Conservation (phyloP, 202 grass and related monocot species). For the Eragrostis tef region DNA sequence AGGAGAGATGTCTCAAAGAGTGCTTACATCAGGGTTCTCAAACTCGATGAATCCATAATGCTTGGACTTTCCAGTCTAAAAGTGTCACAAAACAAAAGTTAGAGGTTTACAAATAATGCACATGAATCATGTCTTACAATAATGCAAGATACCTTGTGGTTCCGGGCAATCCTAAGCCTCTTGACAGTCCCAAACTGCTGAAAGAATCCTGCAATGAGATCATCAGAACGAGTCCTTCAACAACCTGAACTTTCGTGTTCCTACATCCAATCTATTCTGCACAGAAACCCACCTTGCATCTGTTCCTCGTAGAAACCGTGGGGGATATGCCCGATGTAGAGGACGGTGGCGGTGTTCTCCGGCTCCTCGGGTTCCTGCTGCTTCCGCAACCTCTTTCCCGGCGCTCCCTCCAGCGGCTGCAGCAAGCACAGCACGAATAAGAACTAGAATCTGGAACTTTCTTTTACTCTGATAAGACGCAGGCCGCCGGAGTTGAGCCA, state of each 20-base stretch:
- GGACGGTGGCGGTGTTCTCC: conserved; percentile 64
- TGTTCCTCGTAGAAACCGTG: conserved; percentile 96
- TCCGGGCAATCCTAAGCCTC: conserved; percentile 76
- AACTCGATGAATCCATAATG: conserved; percentile 96
- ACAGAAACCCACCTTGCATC: conserved; percentile 68
- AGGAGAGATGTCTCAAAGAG: neutral
- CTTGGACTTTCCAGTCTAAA: conserved; percentile 94
- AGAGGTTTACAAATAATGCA: neutral
- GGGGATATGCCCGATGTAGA: conserved; percentile 91
- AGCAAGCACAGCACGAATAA: neutral
- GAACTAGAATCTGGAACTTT: neutral
- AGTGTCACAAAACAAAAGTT: conserved; percentile 32
- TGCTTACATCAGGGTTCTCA: conserved; percentile 76
- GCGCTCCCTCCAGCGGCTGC: conserved; percentile 72
- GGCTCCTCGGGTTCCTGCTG: conserved; percentile 47
- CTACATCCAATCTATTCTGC: neutral
- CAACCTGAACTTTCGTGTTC: neutral
- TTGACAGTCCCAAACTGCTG: conserved; percentile 82
- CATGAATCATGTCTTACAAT: neutral
- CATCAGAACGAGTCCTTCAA: neutral
- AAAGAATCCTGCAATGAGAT: conserved; percentile 71
- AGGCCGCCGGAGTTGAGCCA: neutral
- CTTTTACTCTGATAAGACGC: neutral
- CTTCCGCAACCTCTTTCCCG: conserved; percentile 49
- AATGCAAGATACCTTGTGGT: conserved; percentile 58